Evolutionary conservation across 495 filamentous ascomycete species (phyloP).

Genomic region (Xylaria bambusicola): DNA sequence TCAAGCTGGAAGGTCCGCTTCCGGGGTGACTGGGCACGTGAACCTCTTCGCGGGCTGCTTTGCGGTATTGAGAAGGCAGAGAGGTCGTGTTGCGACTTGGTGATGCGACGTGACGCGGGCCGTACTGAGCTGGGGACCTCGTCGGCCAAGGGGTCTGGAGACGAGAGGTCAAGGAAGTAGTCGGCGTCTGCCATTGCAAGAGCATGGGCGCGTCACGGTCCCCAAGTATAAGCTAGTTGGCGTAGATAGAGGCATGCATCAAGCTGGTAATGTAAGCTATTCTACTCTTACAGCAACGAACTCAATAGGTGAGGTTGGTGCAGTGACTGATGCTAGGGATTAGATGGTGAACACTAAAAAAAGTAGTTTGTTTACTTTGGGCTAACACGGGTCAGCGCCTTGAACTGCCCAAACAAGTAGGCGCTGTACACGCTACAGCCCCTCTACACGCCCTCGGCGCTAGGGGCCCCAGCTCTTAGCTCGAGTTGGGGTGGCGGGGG

Average conservation of each 20-base stretch:
- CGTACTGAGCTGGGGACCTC: constrained; percentile 32
- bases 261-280: background rate
- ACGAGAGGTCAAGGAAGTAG: constrained; percentile 43
- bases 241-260: constrained; percentile 8
- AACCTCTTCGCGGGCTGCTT: constrained; percentile 23
- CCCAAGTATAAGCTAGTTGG: background rate
- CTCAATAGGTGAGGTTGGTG: constrained; percentile 12
- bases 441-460: no score
- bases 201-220: constrained; percentile 11
- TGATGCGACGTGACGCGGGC: constrained; percentile 29
- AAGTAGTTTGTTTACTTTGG: constrained; percentile 39
- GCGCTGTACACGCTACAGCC: no score
- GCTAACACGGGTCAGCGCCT: constrained; percentile 17
- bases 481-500: background rate
- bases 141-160: constrained; percentile 52
- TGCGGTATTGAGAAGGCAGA: constrained; percentile 23
- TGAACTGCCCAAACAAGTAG: no score
- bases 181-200: constrained; percentile 25
- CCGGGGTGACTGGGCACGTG: constrained; percentile 39
- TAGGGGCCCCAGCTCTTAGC: no score
- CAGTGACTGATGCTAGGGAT: constrained; percentile 7
- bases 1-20: constrained; percentile 58
- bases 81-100: constrained; percentile 28
- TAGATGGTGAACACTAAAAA: constrained; percentile 20
- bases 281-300: constrained; percentile 8